Conservation (phyloP, 1,139 yeast genomes). For the Geotrichum citri-aurantii region DNA sequence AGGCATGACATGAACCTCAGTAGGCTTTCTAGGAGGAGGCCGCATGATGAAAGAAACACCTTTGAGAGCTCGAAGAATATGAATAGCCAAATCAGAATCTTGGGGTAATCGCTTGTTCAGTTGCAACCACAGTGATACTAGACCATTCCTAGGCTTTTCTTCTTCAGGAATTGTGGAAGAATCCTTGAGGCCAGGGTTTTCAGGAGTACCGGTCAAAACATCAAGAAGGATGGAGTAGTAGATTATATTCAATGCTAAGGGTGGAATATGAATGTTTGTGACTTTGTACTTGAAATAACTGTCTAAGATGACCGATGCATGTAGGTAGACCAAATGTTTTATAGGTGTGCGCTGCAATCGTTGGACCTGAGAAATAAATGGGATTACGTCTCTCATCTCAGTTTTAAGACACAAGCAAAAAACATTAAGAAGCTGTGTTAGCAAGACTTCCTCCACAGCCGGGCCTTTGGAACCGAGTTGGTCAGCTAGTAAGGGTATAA, state of each 20-base stretch:
- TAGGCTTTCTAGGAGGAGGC: constrained; percentile 21
- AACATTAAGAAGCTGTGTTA: constrained; percentile 10
- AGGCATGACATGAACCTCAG: constrained; percentile 20
- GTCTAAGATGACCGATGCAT: constrained; percentile 11
- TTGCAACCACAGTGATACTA: constrained; percentile 19
- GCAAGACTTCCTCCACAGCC: constrained; percentile 13
- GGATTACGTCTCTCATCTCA: constrained; percentile 14
- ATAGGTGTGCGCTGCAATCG: constrained; percentile 15
- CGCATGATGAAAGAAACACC: constrained; percentile 22
- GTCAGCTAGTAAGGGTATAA: constrained; percentile 10
- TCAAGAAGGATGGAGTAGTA: constrained; percentile 19
- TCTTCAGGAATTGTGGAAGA: constrained; percentile 17
- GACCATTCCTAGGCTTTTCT: constrained; percentile 20
- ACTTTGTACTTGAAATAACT: constrained; percentile 15
- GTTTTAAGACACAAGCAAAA: constrained; percentile 10
- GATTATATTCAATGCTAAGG: constrained; percentile 15
- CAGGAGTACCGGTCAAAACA: constrained; percentile 23
- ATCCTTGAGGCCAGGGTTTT: constrained; percentile 15
- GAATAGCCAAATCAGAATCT: constrained; percentile 14
- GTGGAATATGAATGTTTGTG: constrained; percentile 12
- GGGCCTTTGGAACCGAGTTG: constrained; percentile 1
- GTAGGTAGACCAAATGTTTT: constrained; percentile 14
- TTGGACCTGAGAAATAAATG: constrained; percentile 17
- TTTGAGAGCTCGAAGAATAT: constrained; percentile 18
- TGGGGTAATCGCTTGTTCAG: constrained; percentile 18